Base-by-base conservation (phyloP, 768 basidiomycete species). In the Cystobasidium tubakii region DNA sequence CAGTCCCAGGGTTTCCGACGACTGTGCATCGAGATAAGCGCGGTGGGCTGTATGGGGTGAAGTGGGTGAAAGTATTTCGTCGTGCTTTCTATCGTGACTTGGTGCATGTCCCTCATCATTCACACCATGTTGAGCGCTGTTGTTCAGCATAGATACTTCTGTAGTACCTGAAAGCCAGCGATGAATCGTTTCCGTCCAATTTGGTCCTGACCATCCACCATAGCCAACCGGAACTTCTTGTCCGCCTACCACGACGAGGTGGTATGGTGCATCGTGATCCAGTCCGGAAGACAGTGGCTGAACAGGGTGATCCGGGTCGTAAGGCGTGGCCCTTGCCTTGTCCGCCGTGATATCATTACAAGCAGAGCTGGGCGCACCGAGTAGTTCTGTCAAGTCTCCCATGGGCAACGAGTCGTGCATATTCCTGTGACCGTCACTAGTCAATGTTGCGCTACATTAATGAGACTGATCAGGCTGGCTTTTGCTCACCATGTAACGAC, bases 121-220 rank as follows among this genome's bases (percentile, higher is more conserved):
- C 3, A 31, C 6, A 12, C 44, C 19, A 34, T 17, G 15, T 39
- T 27, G 27, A 19, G 10, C 6, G 15, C 15, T 17, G 1, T 12
- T 3, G 23, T 42, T 12, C 13, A n/a, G 13, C 27, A 29, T 7
- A 12, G 63, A 9, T 39, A 23, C 7, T 10, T 67, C 44, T 31
- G 23, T 21, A 21, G 44, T 50, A 4, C 78, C 73, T 54, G 76
- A 76, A n/a, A 79, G 73, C 73, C 77, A 79, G n/a, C 74, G 54
- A 66, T 79, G 77, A 42, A 79, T 73, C 33, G 73, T 57, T 10
- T 75, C 71, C 1, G 78, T 79, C 79, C 79, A 79, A 31, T 63
- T 69, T 31, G 31, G 44, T 15, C 42, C 62, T 10, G 25, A 27
- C 46, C 31, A 31, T 17, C 73, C 72, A 7, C 43, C n/a, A 53